These are phyloP conservation scores for Phyllosticta paracitricarpa DNA, from an alignment of 2,329 filamentous ascomycete species.

Conservation along the genomic window DNA sequence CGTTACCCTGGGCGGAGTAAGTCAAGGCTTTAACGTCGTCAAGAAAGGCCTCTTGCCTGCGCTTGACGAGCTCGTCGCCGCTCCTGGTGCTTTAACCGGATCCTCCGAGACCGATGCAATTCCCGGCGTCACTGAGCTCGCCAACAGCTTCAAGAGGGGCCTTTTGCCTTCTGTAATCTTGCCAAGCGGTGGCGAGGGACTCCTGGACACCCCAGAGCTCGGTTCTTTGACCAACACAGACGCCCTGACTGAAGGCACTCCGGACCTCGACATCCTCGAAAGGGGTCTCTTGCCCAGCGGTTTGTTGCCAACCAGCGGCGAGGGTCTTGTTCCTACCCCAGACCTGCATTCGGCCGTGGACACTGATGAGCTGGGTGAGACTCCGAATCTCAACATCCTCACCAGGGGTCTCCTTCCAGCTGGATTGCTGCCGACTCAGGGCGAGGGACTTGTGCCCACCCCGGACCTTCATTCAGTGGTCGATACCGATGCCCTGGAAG, in stretches of 20 bases:
- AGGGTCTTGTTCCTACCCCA: no score
- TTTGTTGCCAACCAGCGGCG: neutral
- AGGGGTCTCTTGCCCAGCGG: neutral
- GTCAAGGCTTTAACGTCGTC: neutral
- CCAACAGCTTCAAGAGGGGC: neutral
- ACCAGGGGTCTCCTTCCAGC: neutral
- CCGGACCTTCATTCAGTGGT: no score
- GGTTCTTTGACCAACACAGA: no score
- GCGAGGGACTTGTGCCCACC: no score
- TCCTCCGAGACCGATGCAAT: neutral
- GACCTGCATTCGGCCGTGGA: neutral
- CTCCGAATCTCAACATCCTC: neutral
- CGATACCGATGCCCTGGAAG: no score
- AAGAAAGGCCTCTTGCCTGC: neutral
- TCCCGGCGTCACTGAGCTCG: neutral
- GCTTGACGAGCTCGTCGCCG: neutral
- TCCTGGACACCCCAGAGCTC: neutral
- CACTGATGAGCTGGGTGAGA: neutral
- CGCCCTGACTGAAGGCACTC: neutral
- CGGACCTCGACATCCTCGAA: neutral
- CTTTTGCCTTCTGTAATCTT: neutral
- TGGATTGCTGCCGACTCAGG: no score
- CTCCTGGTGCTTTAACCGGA: neutral
- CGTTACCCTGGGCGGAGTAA: neutral
- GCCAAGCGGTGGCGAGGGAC: neutral